phyloP scores from a whole-genome alignment of 352 stramenopile genomes.

The Pythium myriotylum region DNA sequence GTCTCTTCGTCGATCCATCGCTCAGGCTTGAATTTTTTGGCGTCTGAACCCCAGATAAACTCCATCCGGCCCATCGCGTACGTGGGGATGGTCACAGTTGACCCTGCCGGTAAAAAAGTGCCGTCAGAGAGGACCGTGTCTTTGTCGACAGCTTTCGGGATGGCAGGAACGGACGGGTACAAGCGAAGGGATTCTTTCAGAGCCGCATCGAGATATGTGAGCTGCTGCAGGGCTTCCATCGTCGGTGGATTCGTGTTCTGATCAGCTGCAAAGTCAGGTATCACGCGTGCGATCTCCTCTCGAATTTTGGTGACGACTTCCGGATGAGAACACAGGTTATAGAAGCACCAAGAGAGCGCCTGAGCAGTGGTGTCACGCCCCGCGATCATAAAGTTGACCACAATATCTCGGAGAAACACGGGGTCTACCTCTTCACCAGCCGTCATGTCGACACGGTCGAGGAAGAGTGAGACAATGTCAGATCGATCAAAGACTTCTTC shows the following conservation, averaged over 20 bases:
- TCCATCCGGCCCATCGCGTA: constrained; percentile 43
- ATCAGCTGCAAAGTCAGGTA: constrained; percentile 1
- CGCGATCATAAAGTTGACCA: constrained; percentile 80
- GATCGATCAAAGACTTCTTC: not conserved
- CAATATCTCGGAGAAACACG: constrained; percentile 62
- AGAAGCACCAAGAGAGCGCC: constrained; percentile 71
- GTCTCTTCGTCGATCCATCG: constrained; percentile 36
- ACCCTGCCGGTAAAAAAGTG: constrained; percentile 35
- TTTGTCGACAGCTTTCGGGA: constrained; percentile 20
- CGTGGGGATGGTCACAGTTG: constrained; percentile 38
- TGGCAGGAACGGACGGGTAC: constrained; percentile 35
- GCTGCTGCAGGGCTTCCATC: constrained; percentile 43
- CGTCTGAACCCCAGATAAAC: constrained; percentile 45
- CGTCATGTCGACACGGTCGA: constrained; percentile 33
- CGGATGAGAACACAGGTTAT: constrained; percentile 15
- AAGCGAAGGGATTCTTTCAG: constrained; percentile 43
- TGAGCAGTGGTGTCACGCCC: constrained; percentile 73
- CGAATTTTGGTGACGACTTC: constrained; percentile 32
- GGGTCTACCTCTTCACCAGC: constrained; percentile 30
- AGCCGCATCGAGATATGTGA: constrained; percentile 45
- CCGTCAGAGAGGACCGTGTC: constrained; percentile 36
- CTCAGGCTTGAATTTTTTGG: constrained; percentile 20
- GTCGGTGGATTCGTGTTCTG: constrained; percentile 13
- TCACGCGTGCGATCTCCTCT: constrained; percentile 33
- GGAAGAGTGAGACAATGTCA: constrained; percentile 56